phyloP scores from a whole-genome alignment of 2,329 filamentous ascomycete genomes.

The Raffaelea albimanens region DNA sequence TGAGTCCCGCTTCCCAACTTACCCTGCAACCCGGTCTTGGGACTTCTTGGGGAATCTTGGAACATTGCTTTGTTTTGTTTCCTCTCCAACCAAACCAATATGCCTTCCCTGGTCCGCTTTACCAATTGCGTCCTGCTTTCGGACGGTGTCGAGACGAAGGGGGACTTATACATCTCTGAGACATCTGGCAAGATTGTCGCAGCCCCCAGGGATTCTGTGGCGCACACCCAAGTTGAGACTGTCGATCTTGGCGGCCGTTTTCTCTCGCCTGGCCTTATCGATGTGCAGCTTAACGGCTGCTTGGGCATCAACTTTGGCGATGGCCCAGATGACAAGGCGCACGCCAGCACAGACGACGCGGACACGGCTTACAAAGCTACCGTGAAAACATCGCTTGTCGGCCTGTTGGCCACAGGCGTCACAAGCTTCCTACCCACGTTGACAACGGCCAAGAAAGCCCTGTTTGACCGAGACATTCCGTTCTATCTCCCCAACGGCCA shows the following conservation, averaged over 20 bases:
- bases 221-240: slow-evolving; percentile 24
- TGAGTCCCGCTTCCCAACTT: too few relatives aligned
- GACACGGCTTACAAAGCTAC: slow-evolving; percentile 49
- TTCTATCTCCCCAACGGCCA: background rate
- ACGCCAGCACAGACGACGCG: too few relatives aligned
- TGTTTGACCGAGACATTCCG: slow-evolving; percentile 58
- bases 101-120: slow-evolving; percentile 57
- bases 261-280: slow-evolving; percentile 70
- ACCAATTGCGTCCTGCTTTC: slow-evolving; percentile 70
- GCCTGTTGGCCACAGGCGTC: slow-evolving; percentile 65
- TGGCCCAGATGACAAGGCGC: slow-evolving; percentile 44
- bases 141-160: slow-evolving; percentile 52
- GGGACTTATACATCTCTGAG: slow-evolving; percentile 75
- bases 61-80: too few relatives aligned
- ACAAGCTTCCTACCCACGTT: slow-evolving; percentile 79
- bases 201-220: slow-evolving; percentile 51
- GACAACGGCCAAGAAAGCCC: slow-evolving; percentile 61
- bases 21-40: too few relatives aligned
- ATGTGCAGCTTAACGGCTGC: slow-evolving; percentile 77
- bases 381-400: slow-evolving; percentile 56
- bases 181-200: slow-evolving; percentile 66
- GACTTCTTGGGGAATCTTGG: too few relatives aligned
- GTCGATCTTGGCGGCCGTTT: slow-evolving; percentile 49
- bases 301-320: slow-evolving; percentile 83
- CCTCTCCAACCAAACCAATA: background rate